Evolutionary conservation across 495 filamentous ascomycete species (phyloP), one percentile per base, ranked within the genome.

Genomic region (Podospora conica): DNA sequence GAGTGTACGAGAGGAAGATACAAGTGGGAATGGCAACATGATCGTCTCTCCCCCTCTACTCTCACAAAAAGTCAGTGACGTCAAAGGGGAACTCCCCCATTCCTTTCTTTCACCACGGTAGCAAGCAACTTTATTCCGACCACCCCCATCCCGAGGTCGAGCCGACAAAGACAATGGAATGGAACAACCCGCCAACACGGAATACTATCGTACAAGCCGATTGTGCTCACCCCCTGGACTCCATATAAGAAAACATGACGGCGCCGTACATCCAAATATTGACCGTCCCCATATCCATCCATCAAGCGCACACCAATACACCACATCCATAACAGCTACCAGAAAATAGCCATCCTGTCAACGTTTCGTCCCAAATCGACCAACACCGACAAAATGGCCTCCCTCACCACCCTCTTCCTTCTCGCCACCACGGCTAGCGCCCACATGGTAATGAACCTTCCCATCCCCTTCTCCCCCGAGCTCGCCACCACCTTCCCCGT

Each of bases 361-460:
- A 27, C 25, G 3, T 2, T 27, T 27, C 25, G 25, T 18, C 33
- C 11, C 33, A 10, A 40, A 5, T 15, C 33, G 6, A 18, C 33
- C 12, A 18, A 18, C 12, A n/a, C 40, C 40, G 3, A 6, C 40
- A 48, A 48, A 1, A 48, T 48, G 40, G 18, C 18, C 2, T 8
- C 6, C 22, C 55, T 27, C 5, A 57, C 11, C 23, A 57, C 55
- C 10, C 23, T 57, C 55, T 21, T 57, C 25, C 23, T 57, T 22
- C 22, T 23, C 21, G 21, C 22, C 25, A 57, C 55, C 22, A 12
- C 15, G 11, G 21, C 33, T 6, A 9, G 10, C 23, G 56, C 33
- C 18, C 64, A 66, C 64, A 66, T 66, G 64, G 33, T 60, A 10
- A 66, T 66, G 64, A 66, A 66, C 27, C 27, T 10, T 0, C 64